Evolutionary conservation across 352 stramenopile genomes (phyloP).

Genomic region (Thraustochytrium sp.): DNA sequence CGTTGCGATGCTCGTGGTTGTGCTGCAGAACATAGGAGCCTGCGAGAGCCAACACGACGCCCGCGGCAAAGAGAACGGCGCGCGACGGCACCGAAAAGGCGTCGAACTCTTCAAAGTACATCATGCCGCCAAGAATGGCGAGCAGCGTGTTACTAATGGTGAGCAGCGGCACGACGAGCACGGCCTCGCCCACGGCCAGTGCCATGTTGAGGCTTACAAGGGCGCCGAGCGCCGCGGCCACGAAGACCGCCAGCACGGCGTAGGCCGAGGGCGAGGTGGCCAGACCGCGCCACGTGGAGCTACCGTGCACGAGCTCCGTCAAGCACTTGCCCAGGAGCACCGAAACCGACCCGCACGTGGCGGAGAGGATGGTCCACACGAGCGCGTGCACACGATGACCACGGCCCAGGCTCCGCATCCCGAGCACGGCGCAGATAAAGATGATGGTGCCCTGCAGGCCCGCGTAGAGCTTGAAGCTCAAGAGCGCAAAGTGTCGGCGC

Average conservation of each 20-base stretch:
- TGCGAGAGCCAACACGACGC: background rate
- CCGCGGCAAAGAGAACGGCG: background rate
- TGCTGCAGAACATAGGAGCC: slow-evolving; percentile 9
- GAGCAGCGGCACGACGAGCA: slow-evolving; percentile 31
- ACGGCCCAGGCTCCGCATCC: background rate
- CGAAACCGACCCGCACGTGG: background rate
- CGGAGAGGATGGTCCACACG: slow-evolving; percentile 28
- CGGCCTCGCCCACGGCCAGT: slow-evolving; percentile 13
- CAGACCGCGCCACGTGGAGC: background rate
- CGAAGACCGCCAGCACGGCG: background rate
- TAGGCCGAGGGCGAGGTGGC: slow-evolving; percentile 4
- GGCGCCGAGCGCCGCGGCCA: background rate
- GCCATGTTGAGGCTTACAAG: slow-evolving; percentile 42
- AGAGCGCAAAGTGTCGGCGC: background rate
- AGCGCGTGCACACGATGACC: slow-evolving; percentile 30
- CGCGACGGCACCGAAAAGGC: background rate
- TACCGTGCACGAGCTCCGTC: background rate
- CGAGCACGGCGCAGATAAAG: background rate
- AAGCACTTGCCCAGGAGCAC: slow-evolving; percentile 37
- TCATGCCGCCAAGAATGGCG: slow-evolving; percentile 17
- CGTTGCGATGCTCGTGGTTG: background rate
- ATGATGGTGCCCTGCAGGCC: background rate
- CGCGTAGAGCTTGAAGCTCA: background rate
- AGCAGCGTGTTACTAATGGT: slow-evolving; percentile 20
- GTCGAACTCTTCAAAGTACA: slow-evolving; percentile 39